Conservation (phyloP, 2,329 filamentous ascomycete genomes). For the Hortaea werneckii region DNA sequence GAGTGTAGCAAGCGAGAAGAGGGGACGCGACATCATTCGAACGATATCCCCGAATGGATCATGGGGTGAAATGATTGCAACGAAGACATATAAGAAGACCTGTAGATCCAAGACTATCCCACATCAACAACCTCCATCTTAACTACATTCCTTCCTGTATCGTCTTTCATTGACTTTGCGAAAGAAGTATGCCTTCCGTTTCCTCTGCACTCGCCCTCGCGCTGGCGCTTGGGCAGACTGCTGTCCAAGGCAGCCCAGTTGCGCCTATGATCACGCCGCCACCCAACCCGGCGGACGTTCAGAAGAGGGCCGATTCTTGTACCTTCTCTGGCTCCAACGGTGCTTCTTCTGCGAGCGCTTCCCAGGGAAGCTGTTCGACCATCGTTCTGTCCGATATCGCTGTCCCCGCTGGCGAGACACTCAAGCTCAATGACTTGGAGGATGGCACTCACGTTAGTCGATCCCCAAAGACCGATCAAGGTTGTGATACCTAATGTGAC, state of each 20-base stretch:
- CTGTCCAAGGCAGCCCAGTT: neutral
- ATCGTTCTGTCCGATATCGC: constrained; percentile 30
- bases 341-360: constrained; percentile 18
- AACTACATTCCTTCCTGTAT: neutral
- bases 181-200: neutral
- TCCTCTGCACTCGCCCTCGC: neutral
- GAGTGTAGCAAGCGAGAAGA: neutral
- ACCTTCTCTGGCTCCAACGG: constrained; percentile 22
- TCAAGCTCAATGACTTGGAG: constrained; percentile 27
- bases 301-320: constrained; percentile 17
- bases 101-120: neutral
- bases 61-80: neutral
- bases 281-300: constrained; percentile 1
- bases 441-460: constrained; percentile 24
- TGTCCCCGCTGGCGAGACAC: constrained; percentile 28
- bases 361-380: constrained; percentile 20
- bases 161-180: neutral
- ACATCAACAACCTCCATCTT: neutral
- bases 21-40: neutral
- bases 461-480: neutral
- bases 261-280: constrained; percentile 5
- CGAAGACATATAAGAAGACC: neutral
- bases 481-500: too few species aligned
- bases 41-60: neutral
- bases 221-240: constrained; percentile 1